phyloP scores from a whole-genome alignment of 2,329 filamentous ascomycete genomes.

The Phialophora verrucosa region DNA sequence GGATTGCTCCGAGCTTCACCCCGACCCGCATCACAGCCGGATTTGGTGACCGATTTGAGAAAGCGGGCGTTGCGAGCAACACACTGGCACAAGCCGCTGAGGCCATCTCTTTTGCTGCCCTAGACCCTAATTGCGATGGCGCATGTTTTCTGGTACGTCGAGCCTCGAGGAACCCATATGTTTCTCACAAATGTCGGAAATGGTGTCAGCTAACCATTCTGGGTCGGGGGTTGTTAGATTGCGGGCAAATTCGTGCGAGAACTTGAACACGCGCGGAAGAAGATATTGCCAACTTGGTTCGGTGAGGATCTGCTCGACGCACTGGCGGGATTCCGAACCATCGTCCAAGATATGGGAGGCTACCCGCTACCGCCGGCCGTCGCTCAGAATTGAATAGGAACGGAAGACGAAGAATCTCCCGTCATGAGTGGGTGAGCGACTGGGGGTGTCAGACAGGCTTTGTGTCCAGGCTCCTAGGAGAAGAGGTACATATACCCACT shows the following conservation, averaged over 20 bases:
- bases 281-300: slow-evolving; percentile 35
- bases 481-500: too few relatives aligned
- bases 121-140: slow-evolving; percentile 43
- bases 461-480: too few relatives aligned
- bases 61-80: slow-evolving; percentile 50
- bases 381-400: slow-evolving; percentile 2
- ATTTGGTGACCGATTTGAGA: slow-evolving; percentile 48
- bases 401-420: neutral
- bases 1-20: slow-evolving; percentile 53
- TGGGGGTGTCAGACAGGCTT: too few relatives aligned
- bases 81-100: slow-evolving; percentile 50
- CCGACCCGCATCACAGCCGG: slow-evolving; percentile 54
- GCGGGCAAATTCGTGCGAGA: slow-evolving; percentile 35
- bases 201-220: too few relatives aligned
- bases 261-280: slow-evolving; percentile 32
- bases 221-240: neutral
- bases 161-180: neutral
- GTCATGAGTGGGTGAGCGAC: too few relatives aligned
- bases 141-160: slow-evolving; percentile 40
- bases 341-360: slow-evolving; percentile 17
- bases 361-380: slow-evolving; percentile 10
- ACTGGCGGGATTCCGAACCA: slow-evolving; percentile 14
- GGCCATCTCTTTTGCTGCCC: slow-evolving; percentile 48
- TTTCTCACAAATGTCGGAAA: too few relatives aligned
- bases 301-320: slow-evolving; percentile 32